phyloP scores from a whole-genome alignment of 176 grass and related monocot species.

The Carex pumila region DNA sequence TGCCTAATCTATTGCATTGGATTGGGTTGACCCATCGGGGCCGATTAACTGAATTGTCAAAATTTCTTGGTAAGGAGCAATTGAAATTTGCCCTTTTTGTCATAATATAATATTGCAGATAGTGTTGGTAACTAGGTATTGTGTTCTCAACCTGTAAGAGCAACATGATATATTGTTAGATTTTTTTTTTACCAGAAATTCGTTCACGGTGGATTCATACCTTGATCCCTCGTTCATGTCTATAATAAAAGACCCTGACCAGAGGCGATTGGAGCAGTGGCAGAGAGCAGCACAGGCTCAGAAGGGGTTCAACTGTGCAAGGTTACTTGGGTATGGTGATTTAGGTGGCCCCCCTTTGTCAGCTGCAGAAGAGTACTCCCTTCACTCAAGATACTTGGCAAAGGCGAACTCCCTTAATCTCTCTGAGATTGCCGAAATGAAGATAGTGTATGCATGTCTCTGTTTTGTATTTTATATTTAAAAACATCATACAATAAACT shows the following conservation, averaged over 20 bases:
- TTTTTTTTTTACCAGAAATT: constrained; percentile 40
- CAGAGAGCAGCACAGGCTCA: constrained; percentile 65
- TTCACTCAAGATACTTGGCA: constrained; percentile 91
- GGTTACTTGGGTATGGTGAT: constrained; percentile 88
- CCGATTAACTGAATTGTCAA: neutral
- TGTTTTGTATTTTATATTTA: neutral
- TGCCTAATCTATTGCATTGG: too few species aligned
- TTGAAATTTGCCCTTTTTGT: neutral
- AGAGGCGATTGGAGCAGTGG: constrained; percentile 65
- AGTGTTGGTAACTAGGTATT: neutral
- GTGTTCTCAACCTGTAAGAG: neutral
- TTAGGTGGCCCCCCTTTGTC: constrained; percentile 72
- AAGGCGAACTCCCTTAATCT: constrained; percentile 99
- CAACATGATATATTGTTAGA: neutral
- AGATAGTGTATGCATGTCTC: constrained; percentile 70
- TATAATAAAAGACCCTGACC: constrained; percentile 91
- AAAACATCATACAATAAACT: neutral
- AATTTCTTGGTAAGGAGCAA: neutral
- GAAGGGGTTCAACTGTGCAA: constrained; percentile 89
- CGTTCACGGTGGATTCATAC: constrained; percentile 80
- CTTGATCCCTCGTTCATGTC: constrained; percentile 96
- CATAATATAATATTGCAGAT: neutral
- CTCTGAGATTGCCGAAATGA: constrained; percentile 98
- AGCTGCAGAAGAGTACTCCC: constrained; percentile 93
- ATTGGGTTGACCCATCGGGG: neutral